Evolutionary conservation across 176 grass and related monocot species (phyloP), one percentile per base, ranked within the genome.

Genomic region (Oryza glumipatula): DNA sequence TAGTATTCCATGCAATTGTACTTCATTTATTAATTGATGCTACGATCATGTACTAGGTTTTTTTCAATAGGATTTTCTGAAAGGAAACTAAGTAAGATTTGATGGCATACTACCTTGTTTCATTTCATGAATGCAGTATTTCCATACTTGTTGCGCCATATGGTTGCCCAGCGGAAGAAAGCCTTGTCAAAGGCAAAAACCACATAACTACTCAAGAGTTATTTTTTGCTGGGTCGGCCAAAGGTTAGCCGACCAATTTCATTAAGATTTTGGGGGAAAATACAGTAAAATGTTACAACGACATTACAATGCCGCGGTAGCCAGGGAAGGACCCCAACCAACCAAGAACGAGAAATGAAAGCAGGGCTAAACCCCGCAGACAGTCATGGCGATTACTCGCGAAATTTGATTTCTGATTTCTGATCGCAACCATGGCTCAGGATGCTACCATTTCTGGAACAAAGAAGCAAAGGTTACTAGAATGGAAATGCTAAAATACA

Each of bases 151-250:
- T 87, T 58, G 16, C 44, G n/a, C 22, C 61, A 88, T 52, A 83
- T 88, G 86, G 3, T 72, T 1, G 32, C 22, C 13, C 76, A 67
- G 45, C 45, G 75, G 68, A 79, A 79, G 68, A 88, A 83, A 19
- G 60, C 19, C 11, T 43, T 88, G 65, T 65, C 67, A 17, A 76
- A 49, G 43, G 16, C 2, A 17, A 83, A 83, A 83, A 17, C 11
- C 0, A 60, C 58, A 13, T 88, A n/a, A 87, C 3, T 0, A 14
- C 30, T 32, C 44, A 80, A 12, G 22, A 69, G 65, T 10, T 36
- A 33, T 51, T 13, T 32, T 32, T 32, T 32, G 30, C 30, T 32
- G 30, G 30, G 30, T 32, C 30, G 30, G 30, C 30, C 30, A 32
- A 32, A 32, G 30, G 30, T 32, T 32, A 32, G 30, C 30, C 30